A percentile compares a stretch with the other conserved stretches of the same genome.
Evolutionary conservation across 228 moss, liverwort and hornwort species (phyloP).

Genomic region (Sphagnum fallax): DNA sequence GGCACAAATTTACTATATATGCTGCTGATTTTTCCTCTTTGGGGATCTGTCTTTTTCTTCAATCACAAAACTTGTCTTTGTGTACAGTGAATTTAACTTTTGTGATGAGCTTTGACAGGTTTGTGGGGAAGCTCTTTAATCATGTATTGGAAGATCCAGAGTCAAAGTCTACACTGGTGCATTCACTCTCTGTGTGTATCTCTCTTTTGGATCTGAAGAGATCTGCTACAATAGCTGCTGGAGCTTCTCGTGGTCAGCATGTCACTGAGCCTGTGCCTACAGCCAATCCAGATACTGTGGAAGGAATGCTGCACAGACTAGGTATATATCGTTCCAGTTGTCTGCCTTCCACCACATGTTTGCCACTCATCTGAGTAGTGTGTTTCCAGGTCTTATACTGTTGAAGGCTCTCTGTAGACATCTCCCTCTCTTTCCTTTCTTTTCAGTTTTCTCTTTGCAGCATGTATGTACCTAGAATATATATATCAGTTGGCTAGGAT

Average conservation of each 20-base stretch:
- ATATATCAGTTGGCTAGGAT: too few relatives aligned
- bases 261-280: conserved; percentile 63
- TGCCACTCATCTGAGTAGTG: background rate
- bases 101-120: conserved; percentile 35
- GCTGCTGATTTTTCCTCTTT: too few relatives aligned
- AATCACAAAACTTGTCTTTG: too few relatives aligned
- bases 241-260: conserved; percentile 74
- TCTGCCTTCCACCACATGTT: background rate
- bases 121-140: conserved; percentile 83
- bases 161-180: conserved; percentile 89
- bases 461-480: too few relatives aligned
- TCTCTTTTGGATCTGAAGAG: conserved; percentile 93
- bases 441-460: too few relatives aligned
- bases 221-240: conserved; percentile 71
- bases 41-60: too few relatives aligned
- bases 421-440: too few relatives aligned
- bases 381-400: background rate
- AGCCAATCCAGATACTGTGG: conserved; percentile 93
- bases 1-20: too few relatives aligned
- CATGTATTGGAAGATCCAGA: conserved; percentile 96
- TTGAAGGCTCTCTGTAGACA: background rate
- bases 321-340: conserved; percentile 24
- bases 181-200: conserved; percentile 93
- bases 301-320: conserved; percentile 96
- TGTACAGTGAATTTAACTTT: too few relatives aligned